These are phyloP conservation scores for Hypoxylon sp. DNA, from an alignment of 2,329 filamentous ascomycete species.

Conservation along the genomic window DNA sequence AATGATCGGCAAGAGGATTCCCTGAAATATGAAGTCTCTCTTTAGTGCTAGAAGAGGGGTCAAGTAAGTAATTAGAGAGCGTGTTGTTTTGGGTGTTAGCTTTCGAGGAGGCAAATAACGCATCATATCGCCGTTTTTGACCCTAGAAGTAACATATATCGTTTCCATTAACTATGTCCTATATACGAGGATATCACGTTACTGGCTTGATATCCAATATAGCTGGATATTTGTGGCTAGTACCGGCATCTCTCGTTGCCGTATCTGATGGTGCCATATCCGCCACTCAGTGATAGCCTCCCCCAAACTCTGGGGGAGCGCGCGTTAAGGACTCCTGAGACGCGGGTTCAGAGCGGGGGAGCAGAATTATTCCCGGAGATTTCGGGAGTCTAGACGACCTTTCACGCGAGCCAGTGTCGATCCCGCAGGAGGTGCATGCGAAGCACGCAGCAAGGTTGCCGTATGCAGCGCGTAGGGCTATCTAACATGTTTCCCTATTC, in stretches of 20 bases:
- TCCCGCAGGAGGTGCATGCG: slow-evolving; percentile 36
- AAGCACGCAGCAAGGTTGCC: slow-evolving; percentile 39
- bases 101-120: slow-evolving; percentile 14
- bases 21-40: slow-evolving; percentile 22
- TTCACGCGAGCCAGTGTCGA: slow-evolving; percentile 38
- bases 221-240: slow-evolving; percentile 20
- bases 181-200: slow-evolving; percentile 8
- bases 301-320: slow-evolving; percentile 30
- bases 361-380: slow-evolving; percentile 35
- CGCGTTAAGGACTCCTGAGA: slow-evolving; percentile 36
- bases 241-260: slow-evolving; percentile 15
- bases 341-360: slow-evolving; percentile 30
- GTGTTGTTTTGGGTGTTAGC: background rate
- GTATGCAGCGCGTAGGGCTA: slow-evolving; percentile 45
- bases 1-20: slow-evolving; percentile 40
- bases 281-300: slow-evolving; percentile 10
- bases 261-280: slow-evolving; percentile 13
- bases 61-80: slow-evolving; percentile 2
- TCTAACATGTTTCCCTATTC: slow-evolving; percentile 36
- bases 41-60: slow-evolving; percentile 21
- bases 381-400: slow-evolving; percentile 35
- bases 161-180: slow-evolving; percentile 7
- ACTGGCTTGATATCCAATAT: slow-evolving; percentile 6
- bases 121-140: slow-evolving; percentile 19
- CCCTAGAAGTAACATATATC: slow-evolving; percentile 1